These are phyloP conservation scores for Lasiosphaeriaceae sp. DNA, from an alignment of 495 filamentous ascomycete species.

Conservation along the genomic window DNA sequence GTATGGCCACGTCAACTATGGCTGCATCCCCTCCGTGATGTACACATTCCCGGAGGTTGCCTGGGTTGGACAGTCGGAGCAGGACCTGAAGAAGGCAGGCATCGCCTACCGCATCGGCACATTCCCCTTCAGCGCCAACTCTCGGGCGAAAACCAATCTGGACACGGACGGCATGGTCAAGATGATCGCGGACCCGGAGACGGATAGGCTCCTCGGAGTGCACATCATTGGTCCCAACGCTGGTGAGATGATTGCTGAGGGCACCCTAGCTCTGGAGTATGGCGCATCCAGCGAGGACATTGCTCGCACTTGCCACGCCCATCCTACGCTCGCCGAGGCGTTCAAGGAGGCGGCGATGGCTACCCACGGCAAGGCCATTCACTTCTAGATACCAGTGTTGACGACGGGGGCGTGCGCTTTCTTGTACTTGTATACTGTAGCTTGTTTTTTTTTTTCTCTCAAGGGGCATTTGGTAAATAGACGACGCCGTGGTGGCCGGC, in stretches of 20 bases:
- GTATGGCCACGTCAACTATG: conserved; percentile 98
- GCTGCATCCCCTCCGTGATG: conserved; percentile 96
- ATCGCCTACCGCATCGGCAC: conserved; percentile 86
- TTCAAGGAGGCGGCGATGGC: conserved; percentile 99
- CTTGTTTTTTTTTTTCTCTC: conserved; percentile 20
- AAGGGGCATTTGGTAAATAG: conserved; percentile 23
- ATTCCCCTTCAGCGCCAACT: conserved; percentile 98
- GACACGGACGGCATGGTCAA: conserved; percentile 96
- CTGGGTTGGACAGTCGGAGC: conserved; percentile 98
- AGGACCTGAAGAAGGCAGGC: conserved; percentile 84
- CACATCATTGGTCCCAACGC: conserved; percentile 96
- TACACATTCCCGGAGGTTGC: conserved; percentile 98
- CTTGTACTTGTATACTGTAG: conserved; percentile 21
- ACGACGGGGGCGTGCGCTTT: conserved; percentile 2
- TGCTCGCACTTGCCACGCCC: conserved; percentile 91
- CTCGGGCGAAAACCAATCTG: conserved; percentile 95
- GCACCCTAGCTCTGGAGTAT: conserved; percentile 91
- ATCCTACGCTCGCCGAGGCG: conserved; percentile 93
- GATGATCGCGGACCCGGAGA: conserved; percentile 95
- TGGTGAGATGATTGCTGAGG: conserved; percentile 99
- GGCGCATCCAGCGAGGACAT: conserved; percentile 94
- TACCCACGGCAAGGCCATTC: conserved; percentile 92
- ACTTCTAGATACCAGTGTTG: conserved; percentile 63
- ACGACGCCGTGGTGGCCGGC: conserved; percentile 12
- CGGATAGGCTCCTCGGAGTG: conserved; percentile 88